Percentiles rank a stretch among this genome's conserved stretches.
Evolutionary conservation across 2,329 filamentous ascomycete genomes (phyloP).

Genomic region (Ophiosphaerella herpotricha): DNA sequence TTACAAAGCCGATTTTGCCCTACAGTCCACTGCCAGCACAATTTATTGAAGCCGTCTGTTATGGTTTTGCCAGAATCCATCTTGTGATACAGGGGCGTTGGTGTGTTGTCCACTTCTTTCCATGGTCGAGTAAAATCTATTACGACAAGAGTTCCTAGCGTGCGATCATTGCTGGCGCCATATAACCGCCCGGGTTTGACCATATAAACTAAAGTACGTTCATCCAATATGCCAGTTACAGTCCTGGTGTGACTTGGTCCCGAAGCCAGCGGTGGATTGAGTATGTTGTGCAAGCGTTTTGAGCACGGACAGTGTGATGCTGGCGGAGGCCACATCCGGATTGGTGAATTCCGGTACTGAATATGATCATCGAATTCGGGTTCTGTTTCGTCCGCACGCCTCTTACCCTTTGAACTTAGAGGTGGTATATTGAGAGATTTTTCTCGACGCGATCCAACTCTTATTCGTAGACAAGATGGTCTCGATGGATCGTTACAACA

Average conservation of each 20-base stretch:
- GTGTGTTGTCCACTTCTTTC: neutral
- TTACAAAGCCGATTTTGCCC: neutral
- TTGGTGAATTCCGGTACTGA: conserved; percentile 32
- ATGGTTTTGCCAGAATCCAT: too few species aligned
- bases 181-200: conserved; percentile 29
- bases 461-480: conserved; percentile 54
- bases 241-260: conserved; percentile 12
- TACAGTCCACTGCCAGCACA: neutral
- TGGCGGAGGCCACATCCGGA: conserved; percentile 43
- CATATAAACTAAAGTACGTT: conserved; percentile 43
- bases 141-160: conserved; percentile 36
- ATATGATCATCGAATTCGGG: conserved; percentile 15
- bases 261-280: conserved; percentile 31
- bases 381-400: conserved; percentile 3
- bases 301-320: conserved; percentile 33
- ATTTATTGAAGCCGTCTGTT: neutral
- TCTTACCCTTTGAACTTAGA: conserved; percentile 6
- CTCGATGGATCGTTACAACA: conserved; percentile 38
- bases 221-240: conserved; percentile 38
- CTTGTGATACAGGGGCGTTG: neutral
- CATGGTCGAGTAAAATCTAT: conserved; percentile 36
- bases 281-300: conserved; percentile 34
- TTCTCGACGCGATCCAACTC: conserved; percentile 53
- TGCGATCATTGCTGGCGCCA: conserved; percentile 19
- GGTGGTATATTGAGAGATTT: conserved; percentile 28